phyloP scores from a whole-genome alignment of 805 yeast genomes.

The Wickerhamiella qilinensis region DNA sequence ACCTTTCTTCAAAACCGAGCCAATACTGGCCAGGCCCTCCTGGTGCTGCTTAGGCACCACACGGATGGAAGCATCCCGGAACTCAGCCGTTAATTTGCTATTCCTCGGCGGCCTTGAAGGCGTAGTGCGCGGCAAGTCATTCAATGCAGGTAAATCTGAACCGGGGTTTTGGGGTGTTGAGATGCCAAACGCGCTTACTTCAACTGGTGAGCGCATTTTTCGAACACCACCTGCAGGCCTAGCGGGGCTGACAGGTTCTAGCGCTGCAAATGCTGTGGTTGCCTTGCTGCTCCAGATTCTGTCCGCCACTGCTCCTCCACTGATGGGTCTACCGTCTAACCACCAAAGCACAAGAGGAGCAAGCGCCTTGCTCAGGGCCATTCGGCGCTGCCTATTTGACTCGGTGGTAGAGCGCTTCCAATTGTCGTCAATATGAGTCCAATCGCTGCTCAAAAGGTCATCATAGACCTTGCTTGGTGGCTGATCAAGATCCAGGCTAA shows the following conservation, averaged over 20 bases:
- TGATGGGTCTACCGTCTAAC: conserved; percentile 3
- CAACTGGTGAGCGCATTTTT: not conserved
- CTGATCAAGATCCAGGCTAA: conserved; percentile 1
- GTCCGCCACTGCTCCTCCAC: not conserved
- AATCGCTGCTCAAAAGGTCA: conserved; percentile 3
- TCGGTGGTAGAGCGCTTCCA: conserved; percentile 1
- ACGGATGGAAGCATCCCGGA: too few relatives aligned
- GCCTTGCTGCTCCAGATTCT: not conserved
- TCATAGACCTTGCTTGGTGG: conserved; percentile 3
- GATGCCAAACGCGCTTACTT: not conserved
- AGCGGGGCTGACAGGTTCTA: not conserved
- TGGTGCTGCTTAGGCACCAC: too few relatives aligned
- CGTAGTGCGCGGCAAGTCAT: too few relatives aligned
- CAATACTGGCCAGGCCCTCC: too few relatives aligned
- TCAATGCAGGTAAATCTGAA: too few relatives aligned
- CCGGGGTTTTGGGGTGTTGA: not conserved
- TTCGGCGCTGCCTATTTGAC: not conserved
- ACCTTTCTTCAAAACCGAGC: too few relatives aligned
- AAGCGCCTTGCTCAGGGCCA: not conserved
- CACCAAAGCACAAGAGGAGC: conserved; percentile 1
- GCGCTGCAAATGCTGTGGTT: not conserved
- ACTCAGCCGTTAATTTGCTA: too few relatives aligned
- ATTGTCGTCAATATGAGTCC: not conserved
- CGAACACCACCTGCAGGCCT: not conserved
- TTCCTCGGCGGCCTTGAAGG: too few relatives aligned